Percentiles rank a stretch among this genome's conserved stretches.
phyloP scores from a whole-genome alignment of 495 filamentous ascomycete species.

The Choiromyces venosus region DNA sequence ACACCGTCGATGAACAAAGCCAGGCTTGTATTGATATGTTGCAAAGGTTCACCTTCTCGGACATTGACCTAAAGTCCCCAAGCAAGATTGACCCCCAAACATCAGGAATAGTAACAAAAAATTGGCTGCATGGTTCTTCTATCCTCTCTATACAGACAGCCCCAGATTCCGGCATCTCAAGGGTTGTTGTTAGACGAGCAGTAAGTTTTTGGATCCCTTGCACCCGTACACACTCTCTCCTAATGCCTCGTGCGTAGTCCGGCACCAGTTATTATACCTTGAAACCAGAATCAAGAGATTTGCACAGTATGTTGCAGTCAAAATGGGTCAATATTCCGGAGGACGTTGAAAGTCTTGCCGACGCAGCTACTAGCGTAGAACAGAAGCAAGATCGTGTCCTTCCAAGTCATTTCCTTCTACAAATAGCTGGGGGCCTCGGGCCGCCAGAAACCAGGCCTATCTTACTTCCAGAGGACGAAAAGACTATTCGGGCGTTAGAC shows the following conservation, averaged over 20 bases:
- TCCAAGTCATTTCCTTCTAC: slow-evolving; percentile 79
- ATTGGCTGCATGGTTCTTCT: slow-evolving; percentile 83
- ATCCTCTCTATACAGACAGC: slow-evolving; percentile 81
- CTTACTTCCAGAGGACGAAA: slow-evolving; percentile 74
- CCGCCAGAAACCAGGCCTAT: slow-evolving; percentile 62
- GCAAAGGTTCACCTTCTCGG: slow-evolving; percentile 82
- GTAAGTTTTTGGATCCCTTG: slow-evolving; percentile 24
- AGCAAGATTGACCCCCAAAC: slow-evolving; percentile 25
- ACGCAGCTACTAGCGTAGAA: slow-evolving; percentile 9
- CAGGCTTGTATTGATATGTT: slow-evolving; percentile 93
- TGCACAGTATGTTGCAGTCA: slow-evolving; percentile 26
- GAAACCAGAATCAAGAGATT: slow-evolving; percentile 36
- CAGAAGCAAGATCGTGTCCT: slow-evolving; percentile 48
- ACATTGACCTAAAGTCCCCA: slow-evolving; percentile 53
- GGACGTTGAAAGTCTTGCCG: slow-evolving; percentile 6
- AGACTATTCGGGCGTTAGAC: slow-evolving; percentile 66
- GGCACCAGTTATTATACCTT: slow-evolving; percentile 41
- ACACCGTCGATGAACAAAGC: slow-evolving; percentile 85
- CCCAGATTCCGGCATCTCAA: slow-evolving; percentile 57
- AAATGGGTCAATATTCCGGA: slow-evolving; percentile 27
- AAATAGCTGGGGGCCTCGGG: slow-evolving; percentile 68
- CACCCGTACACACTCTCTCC: neutral
- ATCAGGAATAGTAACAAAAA: slow-evolving; percentile 55
- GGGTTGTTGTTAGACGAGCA: slow-evolving; percentile 38
- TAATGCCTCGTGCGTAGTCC: slow-evolving; percentile 18